Conservation (phyloP, 1,284 basidiomycete species). For the Phellinidium pouzarii region DNA sequence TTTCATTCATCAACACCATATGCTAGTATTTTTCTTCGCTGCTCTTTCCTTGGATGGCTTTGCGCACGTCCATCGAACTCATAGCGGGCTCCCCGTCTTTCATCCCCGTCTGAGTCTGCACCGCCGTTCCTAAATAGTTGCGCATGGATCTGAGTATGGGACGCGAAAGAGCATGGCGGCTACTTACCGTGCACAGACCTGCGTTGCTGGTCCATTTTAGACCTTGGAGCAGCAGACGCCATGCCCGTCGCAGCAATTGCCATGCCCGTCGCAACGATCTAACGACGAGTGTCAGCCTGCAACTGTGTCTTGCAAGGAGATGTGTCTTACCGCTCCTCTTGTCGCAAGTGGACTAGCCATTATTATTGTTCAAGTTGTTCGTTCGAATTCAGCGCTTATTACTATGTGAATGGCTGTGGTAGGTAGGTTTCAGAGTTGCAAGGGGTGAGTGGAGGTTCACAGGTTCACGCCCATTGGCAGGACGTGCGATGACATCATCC, state of each 20-base stretch:
- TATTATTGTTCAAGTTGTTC: too few species aligned
- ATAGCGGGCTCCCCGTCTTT: not conserved
- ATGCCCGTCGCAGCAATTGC: not conserved
- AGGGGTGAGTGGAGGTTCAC: too few species aligned
- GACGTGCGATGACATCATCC: too few species aligned
- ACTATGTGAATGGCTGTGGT: too few species aligned
- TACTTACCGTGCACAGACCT: not conserved
- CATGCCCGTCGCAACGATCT: not conserved
- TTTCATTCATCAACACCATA: not conserved
- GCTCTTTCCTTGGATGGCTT: not conserved
- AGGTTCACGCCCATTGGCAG: too few species aligned
- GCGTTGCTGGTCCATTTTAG: not conserved
- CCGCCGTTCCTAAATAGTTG: not conserved
- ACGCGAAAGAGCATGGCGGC: not conserved
- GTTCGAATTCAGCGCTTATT: too few species aligned
- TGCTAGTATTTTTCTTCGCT: not conserved
- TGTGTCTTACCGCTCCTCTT: not conserved
- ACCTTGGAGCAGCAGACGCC: not conserved
- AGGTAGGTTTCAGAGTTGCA: too few species aligned
- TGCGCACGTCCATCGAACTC: slow-evolving; percentile 3
- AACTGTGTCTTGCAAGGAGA: not conserved
- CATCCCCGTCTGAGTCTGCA: not conserved
- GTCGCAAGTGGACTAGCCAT: not conserved
- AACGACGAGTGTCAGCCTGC: not conserved
- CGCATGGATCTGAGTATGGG: not conserved